Percentiles rank a stretch among this genome's conserved stretches.
These are phyloP conservation scores for Vigna angularis DNA, from an alignment of 306 rosid genomes.

Conservation along the genomic window DNA sequence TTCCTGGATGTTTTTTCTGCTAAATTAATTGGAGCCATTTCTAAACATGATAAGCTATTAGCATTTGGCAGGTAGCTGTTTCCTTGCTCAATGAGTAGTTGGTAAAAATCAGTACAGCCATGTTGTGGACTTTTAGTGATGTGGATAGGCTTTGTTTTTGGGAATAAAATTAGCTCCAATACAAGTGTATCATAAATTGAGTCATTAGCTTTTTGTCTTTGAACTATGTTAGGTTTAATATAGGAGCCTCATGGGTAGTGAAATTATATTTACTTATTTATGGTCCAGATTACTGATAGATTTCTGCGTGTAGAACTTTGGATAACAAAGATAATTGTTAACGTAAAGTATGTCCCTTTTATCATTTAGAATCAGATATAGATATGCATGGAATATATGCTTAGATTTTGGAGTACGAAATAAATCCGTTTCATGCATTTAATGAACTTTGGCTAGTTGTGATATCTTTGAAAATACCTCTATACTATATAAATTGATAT, in stretches of 20 bases:
- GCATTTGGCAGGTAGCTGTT: not conserved
- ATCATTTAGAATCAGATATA: not conserved
- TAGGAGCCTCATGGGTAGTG: not conserved
- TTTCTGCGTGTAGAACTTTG: not conserved
- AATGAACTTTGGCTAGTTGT: too few relatives aligned
- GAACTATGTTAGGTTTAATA: not conserved
- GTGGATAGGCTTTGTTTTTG: not conserved
- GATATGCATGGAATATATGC: too few relatives aligned
- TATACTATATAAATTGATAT: not conserved
- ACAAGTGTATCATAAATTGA: not conserved
- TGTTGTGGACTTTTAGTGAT: too few relatives aligned
- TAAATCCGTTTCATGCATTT: too few relatives aligned
- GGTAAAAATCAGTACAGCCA: too few relatives aligned
- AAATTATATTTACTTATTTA: not conserved
- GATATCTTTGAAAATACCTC: not conserved
- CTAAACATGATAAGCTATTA: not conserved
- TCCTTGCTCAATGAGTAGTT: not conserved
- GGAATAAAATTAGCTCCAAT: not conserved
- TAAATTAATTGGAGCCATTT: not conserved
- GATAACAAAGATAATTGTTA: not conserved
- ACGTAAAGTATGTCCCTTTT: not conserved
- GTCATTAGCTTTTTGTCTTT: not conserved
- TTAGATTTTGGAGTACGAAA: too few relatives aligned
- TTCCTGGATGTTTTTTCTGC: not conserved
- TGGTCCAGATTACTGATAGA: not conserved